Evolutionary conservation across 345 rosid genomes (phyloP).

Genomic region (Garcia nutans): DNA sequence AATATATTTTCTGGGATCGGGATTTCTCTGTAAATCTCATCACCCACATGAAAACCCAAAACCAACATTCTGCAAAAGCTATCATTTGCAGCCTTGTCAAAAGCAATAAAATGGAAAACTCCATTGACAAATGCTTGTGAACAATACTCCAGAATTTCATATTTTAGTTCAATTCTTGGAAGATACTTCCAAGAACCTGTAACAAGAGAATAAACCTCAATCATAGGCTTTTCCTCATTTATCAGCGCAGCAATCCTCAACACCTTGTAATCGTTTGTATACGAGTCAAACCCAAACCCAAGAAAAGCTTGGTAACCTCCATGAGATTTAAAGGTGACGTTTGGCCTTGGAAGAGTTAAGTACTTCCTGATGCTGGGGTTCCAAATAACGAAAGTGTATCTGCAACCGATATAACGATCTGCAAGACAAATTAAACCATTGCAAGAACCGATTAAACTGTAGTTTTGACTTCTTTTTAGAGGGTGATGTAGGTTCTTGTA

Average conservation of each 20-base stretch:
- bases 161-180: neutral
- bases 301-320: neutral
- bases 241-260: neutral
- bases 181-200: neutral
- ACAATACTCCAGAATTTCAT: neutral
- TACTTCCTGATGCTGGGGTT: too few species aligned
- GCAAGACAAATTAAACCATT: too few species aligned
- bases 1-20: too few species aligned
- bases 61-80: neutral
- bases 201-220: neutral
- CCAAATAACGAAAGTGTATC: too few species aligned
- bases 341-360: too few species aligned
- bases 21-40: neutral
- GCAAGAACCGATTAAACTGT: too few species aligned
- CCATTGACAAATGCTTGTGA: neutral
- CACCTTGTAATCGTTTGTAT: neutral
- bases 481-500: too few species aligned
- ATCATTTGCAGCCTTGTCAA: neutral
- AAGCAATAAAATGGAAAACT: neutral
- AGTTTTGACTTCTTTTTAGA: too few species aligned
- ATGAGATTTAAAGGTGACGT: too few species aligned
- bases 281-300: neutral
- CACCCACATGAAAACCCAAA: neutral
- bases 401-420: too few species aligned
- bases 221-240: neutral